Evolutionary conservation across 108 stramenopile genomes (phyloP), one percentile per base, ranked within the genome.

Genomic region (Cyclotella sp.): DNA sequence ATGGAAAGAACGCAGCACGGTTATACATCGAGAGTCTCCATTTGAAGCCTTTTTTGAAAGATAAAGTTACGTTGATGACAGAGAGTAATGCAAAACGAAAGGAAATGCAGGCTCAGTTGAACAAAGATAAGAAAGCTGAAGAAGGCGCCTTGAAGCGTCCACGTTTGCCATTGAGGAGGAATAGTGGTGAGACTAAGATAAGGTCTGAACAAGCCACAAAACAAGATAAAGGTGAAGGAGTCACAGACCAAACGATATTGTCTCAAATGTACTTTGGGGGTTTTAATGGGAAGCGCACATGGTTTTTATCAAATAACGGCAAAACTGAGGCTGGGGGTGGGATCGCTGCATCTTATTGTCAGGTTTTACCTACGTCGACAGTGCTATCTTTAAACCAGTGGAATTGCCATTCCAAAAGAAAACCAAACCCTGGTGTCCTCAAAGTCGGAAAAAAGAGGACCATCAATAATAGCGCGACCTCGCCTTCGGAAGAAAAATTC

Each of bases 181-280:
- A 64, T 11, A 44, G 40, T 41, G 10, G 8, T 16, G 40, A 34
- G 18, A 18, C 4, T 26, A 21, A 42, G 18, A 27, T 19, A 9
- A 63, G n/a, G 39, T 49, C 59, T 13, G 4, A 42, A 27, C 61
- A 34, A 16, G 49, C 72, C 7, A 63, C 47, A 14, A 73, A 61
- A 42, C 62, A 78, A 40, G 49, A 52, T 18, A 57, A 63, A 29
- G 0, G 45, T 11, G 67, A 72, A 68, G 63, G 57, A n/a, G 30
- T 65, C 12, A 46, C 63, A 54, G 70, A 78, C 29, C 40, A 29
- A 15, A 43, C 41, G 18, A 29, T 40, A 40, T 67, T 73, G 34
- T 79, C 78, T 6, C 78, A 79, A 58, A 14, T 34, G 28, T 68
- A 73, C 49, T 68, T 72, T 59, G 78, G 78, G 26, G 78, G 78